Evolutionary conservation across 768 basidiomycete genomes (phyloP).

Genomic region (Russula sp.): DNA sequence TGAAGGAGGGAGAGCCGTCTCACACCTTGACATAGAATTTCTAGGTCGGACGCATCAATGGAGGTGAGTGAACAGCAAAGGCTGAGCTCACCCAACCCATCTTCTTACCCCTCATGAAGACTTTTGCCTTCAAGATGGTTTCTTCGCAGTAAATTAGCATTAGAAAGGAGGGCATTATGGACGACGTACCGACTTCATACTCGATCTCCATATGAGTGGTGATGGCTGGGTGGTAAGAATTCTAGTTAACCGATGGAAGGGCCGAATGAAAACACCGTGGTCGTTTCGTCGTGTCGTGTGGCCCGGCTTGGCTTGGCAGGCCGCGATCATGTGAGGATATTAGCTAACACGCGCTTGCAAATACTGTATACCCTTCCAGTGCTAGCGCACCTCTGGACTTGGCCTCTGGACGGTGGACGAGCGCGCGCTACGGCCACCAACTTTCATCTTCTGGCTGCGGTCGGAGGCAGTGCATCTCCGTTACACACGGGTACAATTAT

Average conservation of each 20-base stretch:
- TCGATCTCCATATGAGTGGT: slow-evolving; percentile 10
- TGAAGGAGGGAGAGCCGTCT: not conserved
- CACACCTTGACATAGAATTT: slow-evolving; percentile 20
- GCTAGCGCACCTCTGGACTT: no score
- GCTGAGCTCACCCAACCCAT: slow-evolving; percentile 19
- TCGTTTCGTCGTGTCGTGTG: no score
- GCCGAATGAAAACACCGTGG: not conserved
- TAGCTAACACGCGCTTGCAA: slow-evolving; percentile 11
- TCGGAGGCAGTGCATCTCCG: not conserved
- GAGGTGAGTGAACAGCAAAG: not conserved
- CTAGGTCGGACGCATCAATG: not conserved
- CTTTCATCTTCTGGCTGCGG: not conserved
- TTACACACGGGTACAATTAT: not conserved
- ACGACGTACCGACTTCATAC: slow-evolving; percentile 22
- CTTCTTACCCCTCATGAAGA: slow-evolving; percentile 21
- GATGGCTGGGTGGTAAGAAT: not conserved
- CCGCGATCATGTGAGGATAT: slow-evolving; percentile 17
- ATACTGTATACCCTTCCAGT: no score
- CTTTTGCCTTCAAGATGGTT: slow-evolving; percentile 19
- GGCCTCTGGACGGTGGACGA: no score
- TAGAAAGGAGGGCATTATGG: not conserved
- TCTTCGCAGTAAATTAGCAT: slow-evolving; percentile 1
- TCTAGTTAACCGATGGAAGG: no score
- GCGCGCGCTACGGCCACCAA: not conserved
- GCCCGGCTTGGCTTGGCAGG: no score